Base-by-base conservation (phyloP, 352 stramenopile species). In the Elongisporangium prolatum region DNA sequence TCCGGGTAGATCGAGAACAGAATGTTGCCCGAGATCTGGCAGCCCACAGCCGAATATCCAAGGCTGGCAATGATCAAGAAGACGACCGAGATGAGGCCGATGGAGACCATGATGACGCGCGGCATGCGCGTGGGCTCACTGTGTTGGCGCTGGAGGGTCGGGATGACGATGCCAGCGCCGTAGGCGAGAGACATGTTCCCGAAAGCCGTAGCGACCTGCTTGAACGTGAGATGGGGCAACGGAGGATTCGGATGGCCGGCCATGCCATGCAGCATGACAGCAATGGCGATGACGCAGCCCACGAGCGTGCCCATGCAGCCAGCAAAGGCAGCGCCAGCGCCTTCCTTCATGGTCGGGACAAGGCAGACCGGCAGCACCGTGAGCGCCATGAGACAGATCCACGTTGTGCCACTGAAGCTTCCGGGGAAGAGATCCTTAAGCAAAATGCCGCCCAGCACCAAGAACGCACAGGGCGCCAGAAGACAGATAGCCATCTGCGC, bases 301-400 rank as follows among this genome's bases (percentile, higher is more conserved):
- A 83, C 70, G 54, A 81, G 69, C 2, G 74, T 87, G 18, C 77
- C 75, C 4, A 77, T 20, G 56, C 69, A 80, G 48, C 77, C 74
- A 21, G 77, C 74, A n/a, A 81, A 80, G 3, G 76, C 76, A 34
- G 71, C 71, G 3, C 71, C 69, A 6, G 71, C 76, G 18, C 74
- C 67, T 67, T 86, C 76, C 55, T 86, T 83, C 11, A 86, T 59
- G 50, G 76, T 86, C 25, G 76, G 76, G 56, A 78, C 77, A 16
- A 86, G 62, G 50, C 72, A 76, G 50, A 86, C 70, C 2, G 76
- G 76, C n/a, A 79, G 54, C 50, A 71, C 56, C 52, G 63, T 76
- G 8, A 80, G 25, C 0, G 69, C 74, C 74, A 86, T 84, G 60
- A 86, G 65, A 38, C 80, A 74, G 57, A 86, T 86, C 76, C 76